Conservation (phyloP, 2,329 filamentous ascomycete species). For the Peltaster fructicola region DNA sequence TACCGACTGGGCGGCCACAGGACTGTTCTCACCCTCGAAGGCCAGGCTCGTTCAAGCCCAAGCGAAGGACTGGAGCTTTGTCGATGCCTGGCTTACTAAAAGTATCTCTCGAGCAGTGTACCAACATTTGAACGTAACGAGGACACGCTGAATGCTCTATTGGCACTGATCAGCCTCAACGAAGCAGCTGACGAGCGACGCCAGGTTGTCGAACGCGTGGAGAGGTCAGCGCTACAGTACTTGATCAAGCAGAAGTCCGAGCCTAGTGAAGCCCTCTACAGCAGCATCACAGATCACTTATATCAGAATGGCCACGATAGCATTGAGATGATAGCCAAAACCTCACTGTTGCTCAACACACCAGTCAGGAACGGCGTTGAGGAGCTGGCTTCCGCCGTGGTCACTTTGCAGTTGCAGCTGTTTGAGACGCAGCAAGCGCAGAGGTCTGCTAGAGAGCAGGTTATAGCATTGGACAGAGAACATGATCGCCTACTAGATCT, state of each 20-base stretch:
- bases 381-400: constrained; percentile 3
- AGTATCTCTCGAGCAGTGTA: constrained; percentile 47
- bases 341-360: constrained; percentile 20
- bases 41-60: constrained; percentile 60
- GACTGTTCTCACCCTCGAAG: constrained; percentile 43
- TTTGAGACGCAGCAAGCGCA: constrained; percentile 16
- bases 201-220: constrained; percentile 38
- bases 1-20: constrained; percentile 19
- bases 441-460: constrained; percentile 9
- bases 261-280: constrained; percentile 7
- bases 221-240: constrained; percentile 41
- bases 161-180: constrained; percentile 57
- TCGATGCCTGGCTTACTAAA: constrained; percentile 64
- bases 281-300: constrained; percentile 8
- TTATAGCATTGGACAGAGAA: constrained; percentile 11
- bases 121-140: constrained; percentile 74
- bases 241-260: constrained; percentile 18
- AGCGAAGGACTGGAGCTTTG: constrained; percentile 78
- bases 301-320: constrained; percentile 17
- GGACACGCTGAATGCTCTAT: constrained; percentile 59
- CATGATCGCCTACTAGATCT: constrained; percentile 7
- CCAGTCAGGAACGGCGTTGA: constrained; percentile 5
- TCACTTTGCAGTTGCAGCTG: constrained; percentile 6
- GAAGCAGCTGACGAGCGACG: constrained; percentile 60
- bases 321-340: constrained; percentile 20